Percentiles rank a stretch among this genome's conserved stretches.
These are phyloP conservation scores for Stephanodiscus triporus DNA, from an alignment of 108 stramenopile species.

Conservation along the genomic window DNA sequence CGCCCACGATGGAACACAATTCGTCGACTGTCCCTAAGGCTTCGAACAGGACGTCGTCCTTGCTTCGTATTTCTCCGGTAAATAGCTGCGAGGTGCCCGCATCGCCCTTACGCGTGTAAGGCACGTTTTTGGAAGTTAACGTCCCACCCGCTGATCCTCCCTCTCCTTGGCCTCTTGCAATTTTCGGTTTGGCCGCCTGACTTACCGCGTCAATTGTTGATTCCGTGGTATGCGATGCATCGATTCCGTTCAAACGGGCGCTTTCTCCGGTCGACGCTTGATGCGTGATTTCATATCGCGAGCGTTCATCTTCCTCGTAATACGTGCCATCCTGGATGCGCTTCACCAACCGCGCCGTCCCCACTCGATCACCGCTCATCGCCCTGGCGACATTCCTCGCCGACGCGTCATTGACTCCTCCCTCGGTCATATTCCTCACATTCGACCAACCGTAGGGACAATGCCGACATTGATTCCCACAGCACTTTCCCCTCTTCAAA, in stretches of 20 bases:
- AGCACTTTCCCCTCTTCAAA: conserved; percentile 85
- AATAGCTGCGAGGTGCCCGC: conserved; percentile 70
- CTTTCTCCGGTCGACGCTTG: background rate
- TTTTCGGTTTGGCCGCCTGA: background rate
- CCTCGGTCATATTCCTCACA: conserved; percentile 53
- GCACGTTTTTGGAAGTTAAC: conserved; percentile 80
- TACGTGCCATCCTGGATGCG: conserved; percentile 47
- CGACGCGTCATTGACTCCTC: conserved; percentile 1
- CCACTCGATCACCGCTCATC: conserved; percentile 56
- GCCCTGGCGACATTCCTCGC: conserved; percentile 30
- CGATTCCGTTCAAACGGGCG: background rate
- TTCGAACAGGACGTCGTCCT: conserved; percentile 76
- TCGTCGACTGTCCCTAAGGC: conserved; percentile 89
- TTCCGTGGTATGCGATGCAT: background rate
- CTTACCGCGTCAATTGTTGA: background rate
- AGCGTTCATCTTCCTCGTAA: conserved; percentile 22
- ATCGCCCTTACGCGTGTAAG: conserved; percentile 83
- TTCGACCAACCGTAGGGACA: conserved; percentile 91
- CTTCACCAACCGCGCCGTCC: conserved; percentile 28
- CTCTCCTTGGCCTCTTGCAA: conserved; percentile 19
- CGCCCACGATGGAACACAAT: conserved; percentile 78
- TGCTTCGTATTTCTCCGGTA: conserved; percentile 79
- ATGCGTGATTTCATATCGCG: background rate
- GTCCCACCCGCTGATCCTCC: conserved; percentile 61
- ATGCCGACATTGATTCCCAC: conserved; percentile 93